phyloP scores from a whole-genome alignment of 1,284 basidiomycete genomes.

The Austropuccinia psidii region DNA sequence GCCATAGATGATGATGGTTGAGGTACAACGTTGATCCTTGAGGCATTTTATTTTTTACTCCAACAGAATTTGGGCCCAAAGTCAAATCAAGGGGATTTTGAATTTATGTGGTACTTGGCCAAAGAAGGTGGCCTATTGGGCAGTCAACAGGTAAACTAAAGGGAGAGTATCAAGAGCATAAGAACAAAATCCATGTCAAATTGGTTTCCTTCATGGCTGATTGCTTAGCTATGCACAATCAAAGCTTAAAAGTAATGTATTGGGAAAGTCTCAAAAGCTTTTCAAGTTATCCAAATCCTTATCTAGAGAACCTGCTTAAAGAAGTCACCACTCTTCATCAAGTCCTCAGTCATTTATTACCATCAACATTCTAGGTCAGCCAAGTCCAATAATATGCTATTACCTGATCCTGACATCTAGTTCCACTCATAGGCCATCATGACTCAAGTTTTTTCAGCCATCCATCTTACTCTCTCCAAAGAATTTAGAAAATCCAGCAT shows the following conservation, averaged over 20 bases:
- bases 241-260: constrained; percentile 57
- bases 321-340: constrained; percentile 95
- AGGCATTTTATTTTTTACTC: constrained; percentile 75
- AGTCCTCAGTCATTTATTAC: constrained; percentile 76
- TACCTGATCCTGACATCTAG: too few species aligned
- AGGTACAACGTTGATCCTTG: constrained; percentile 83
- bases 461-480: constrained; percentile 75
- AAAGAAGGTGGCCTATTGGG: constrained; percentile 92
- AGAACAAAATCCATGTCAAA: constrained; percentile 97
- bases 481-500: constrained; percentile 73
- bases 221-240: constrained; percentile 66
- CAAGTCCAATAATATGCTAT: too few species aligned
- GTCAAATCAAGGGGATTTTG: constrained; percentile 64
- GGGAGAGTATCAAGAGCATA: constrained; percentile 97
- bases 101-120: constrained; percentile 94
- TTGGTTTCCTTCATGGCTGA: constrained; percentile 98
- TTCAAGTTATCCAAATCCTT: constrained; percentile 60
- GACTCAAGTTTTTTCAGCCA: constrained; percentile 82
- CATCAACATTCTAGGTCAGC: constrained; percentile 69
- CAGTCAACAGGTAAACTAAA: constrained; percentile 92
- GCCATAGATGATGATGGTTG: constrained; percentile 73
- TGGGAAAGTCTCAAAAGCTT: constrained; percentile 54
- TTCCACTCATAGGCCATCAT: constrained; percentile 74
- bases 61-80: constrained; percentile 59
- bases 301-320: constrained; percentile 85